phyloP scores from a whole-genome alignment of 2,329 filamentous ascomycete genomes.

The Stachybotrys chartarum region DNA sequence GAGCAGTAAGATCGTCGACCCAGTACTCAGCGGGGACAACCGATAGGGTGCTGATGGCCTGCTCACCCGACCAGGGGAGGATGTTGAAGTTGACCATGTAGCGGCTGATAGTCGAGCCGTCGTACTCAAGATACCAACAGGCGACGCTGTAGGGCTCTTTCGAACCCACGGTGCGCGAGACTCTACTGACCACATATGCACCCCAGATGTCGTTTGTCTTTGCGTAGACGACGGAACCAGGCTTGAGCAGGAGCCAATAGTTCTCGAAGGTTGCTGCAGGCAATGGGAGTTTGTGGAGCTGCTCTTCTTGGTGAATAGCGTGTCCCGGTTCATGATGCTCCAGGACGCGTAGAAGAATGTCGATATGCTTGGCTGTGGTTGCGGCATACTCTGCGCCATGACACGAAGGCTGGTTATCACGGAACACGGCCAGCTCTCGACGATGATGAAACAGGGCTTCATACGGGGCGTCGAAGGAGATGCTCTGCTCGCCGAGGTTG shows the following conservation, averaged over 20 bases:
- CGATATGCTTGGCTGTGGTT: slow-evolving; percentile 35
- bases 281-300: slow-evolving; percentile 25
- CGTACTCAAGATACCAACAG: slow-evolving; percentile 34
- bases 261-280: slow-evolving; percentile 37
- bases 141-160: slow-evolving; percentile 20
- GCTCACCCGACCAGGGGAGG: slow-evolving; percentile 33
- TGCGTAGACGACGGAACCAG: slow-evolving; percentile 36
- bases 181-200: slow-evolving; percentile 31
- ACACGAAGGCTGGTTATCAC: slow-evolving; percentile 28
- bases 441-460: slow-evolving; percentile 39
- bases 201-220: slow-evolving; percentile 32
- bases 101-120: slow-evolving; percentile 24
- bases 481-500: slow-evolving; percentile 25
- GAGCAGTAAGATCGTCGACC: slow-evolving; percentile 24
- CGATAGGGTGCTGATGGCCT: slow-evolving; percentile 31
- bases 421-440: slow-evolving; percentile 33
- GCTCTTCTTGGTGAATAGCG: slow-evolving; percentile 30
- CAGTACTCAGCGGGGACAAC: slow-evolving; percentile 37
- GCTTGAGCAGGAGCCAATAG: slow-evolving; percentile 39
- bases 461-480: slow-evolving; percentile 38
- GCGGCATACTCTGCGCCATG: slow-evolving; percentile 33
- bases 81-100: slow-evolving; percentile 29
- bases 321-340: slow-evolving; percentile 29
- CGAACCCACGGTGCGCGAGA: slow-evolving; percentile 5
- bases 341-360: slow-evolving; percentile 36